These are phyloP conservation scores for Erysimum pusillum DNA, from an alignment of 441 rosid species.

Conservation along the genomic window DNA sequence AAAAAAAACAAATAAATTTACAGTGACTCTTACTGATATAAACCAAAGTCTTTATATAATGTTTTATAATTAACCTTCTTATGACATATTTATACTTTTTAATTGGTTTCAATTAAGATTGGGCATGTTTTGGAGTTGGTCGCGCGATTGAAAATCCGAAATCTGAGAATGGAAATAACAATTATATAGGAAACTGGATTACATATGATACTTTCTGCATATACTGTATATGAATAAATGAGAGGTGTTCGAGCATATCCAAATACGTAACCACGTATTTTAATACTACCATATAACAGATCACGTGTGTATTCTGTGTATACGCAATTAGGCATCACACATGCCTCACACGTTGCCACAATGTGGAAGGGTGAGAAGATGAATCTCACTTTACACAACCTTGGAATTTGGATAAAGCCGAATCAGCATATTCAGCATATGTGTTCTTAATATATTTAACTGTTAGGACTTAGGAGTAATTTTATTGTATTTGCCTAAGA, in stretches of 20 bases:
- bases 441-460: too few species aligned
- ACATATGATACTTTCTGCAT: not conserved
- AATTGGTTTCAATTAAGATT: not conserved
- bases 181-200: not conserved
- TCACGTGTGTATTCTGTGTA: slow-evolving; percentile 32
- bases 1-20: too few species aligned
- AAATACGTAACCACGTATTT: not conserved
- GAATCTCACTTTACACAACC: slow-evolving; percentile 28
- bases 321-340: slow-evolving; percentile 26
- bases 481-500: too few species aligned
- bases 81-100: not conserved
- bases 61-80: not conserved
- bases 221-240: slow-evolving; percentile 7
- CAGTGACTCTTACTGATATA: too few species aligned
- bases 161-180: not conserved
- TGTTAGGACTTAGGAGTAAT: too few species aligned
- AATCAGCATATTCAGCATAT: slow-evolving; percentile 10
- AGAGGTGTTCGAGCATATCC: slow-evolving; percentile 26
- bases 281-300: not conserved
- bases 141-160: slow-evolving; percentile 26
- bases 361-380: slow-evolving; percentile 33
- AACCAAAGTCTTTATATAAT: too few species aligned
- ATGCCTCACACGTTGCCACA: slow-evolving; percentile 44
- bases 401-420: slow-evolving; percentile 20
- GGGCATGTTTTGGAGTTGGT: slow-evolving; percentile 26